Evolutionary conservation across 2,329 filamentous ascomycete genomes (phyloP), one percentile per base, ranked within the genome.

Genomic region (Trichoderma oligosporum): DNA sequence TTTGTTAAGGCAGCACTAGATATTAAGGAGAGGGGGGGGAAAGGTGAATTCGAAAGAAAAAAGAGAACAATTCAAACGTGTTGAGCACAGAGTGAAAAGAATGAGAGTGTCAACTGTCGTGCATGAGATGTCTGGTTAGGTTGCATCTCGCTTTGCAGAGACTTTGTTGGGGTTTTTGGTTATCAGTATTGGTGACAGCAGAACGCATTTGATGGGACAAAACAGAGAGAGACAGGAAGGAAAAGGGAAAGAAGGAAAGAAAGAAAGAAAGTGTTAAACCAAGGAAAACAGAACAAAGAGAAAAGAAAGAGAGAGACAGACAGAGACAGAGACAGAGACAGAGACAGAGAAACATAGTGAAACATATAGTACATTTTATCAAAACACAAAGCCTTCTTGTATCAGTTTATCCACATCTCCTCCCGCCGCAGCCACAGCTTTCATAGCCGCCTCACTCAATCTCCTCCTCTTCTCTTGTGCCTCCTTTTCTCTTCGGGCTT

Each of bases 401-500:
- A 78, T 72, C 44, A 84, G 62, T 68, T 77, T 77, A 52, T 77
- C 73, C 4, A 84, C 75, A 63, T 91, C 85, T 2, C 87, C 89
- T 1, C 88, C 88, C 0, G 85, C 87, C 9, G 85, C 87, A 56
- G 82, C 76, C 0, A 91, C 83, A 7, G 86, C 87, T 70, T 83
- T 83, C 61, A 87, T 73, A 27, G 88, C 85, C 7, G 84, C 84
- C 70, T 89, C 83, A 66, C 82, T 86, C 56, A 92, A 68, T 68
- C 82, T 80, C 63, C 86, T 75, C 65, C 89, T 78, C 72, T 87
- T 86, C 67, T 97, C 93, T 53, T 82, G 78, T 1, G 90, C 90
- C 75, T 97, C 93, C 70, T 90, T 88, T 72, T 97, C 93, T 49
- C 94, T 78, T 56, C 91, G 77, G n/a, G 91, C 91, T 70, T 97